Evolutionary conservation across 129 eudicot genomes (phyloP), one percentile per base, ranked within the genome.

Genomic region (Gnaphalium uliginosum): DNA sequence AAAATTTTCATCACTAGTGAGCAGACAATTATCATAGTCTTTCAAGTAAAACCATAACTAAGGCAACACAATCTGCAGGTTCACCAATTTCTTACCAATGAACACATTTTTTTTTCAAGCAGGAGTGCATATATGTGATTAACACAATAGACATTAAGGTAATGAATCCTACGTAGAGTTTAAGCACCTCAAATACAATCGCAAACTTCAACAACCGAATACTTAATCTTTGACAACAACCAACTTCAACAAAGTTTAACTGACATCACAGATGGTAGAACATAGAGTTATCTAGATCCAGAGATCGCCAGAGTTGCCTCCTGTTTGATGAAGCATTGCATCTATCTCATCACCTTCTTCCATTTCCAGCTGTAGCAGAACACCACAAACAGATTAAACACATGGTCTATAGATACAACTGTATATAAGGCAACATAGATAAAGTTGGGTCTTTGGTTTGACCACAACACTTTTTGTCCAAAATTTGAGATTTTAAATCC

Each of bases 321-420:
- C 71, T 1, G 71, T 66, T 77, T 83, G 90, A 73, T 87, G 91
- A 58, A 82, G 86, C 96, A 90, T 90, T 8, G 93, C 96, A 86
- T 90, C 90, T 43, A 90, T 90, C 85, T 90, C 96, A 60, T 90
- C 96, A 11, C 91, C 93, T 75, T 90, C 91, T 80, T 87, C 96
- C 93, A 90, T 90, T 71, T 87, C 96, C 66, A 90, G 77, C 96
- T 90, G 96, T 51, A 76, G 64, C 54, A 62, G 22, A 70, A 81
- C 35, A 63, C 43, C 71, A 48, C 17, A 26, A 26, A 32, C 65
- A 59, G 18, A 23, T 22, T 8, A 59, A 24, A 14, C 30, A 59
- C 9, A 24, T 23, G 32, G n/a, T 4, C 6, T 4, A 13, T 46
- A 46, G 17, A 3, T n/a, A 46, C 53, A 14, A 46, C n/a, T 46